Evolutionary conservation across 768 basidiomycete species (phyloP), one percentile per base, ranked within the genome.

Genomic region (Kwoniella europaea): DNA sequence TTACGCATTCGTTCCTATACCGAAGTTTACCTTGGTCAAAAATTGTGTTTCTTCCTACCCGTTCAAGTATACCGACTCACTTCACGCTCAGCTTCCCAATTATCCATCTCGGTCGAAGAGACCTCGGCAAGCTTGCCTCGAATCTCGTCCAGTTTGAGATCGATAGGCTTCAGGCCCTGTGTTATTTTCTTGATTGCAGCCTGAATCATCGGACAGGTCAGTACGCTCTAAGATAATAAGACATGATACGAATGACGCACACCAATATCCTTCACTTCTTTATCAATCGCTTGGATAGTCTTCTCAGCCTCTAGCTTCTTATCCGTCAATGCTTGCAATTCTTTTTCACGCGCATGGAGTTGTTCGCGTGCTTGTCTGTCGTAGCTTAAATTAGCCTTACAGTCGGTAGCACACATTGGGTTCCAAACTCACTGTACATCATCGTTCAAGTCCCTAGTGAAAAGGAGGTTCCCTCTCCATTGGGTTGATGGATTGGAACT

Each of bases 221-320:
- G 22, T 35, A 27, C 41, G 24, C 29, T 18, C 5, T 29, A 3
- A 10, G 27, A 24, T 27, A 12, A n/a, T 57, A 41, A 53, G n/a
- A 29, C 4, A 42, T n/a, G 12, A n/a, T 5, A 24, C 16, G 58
- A 27, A 57, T 42, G 65, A 35, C 91, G 92, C 68, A 24, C 73
- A 4, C 41, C 54, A 20, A 73, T 35, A 6, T 71, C 53, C 10
- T 66, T 67, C 50, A 72, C 22, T 29, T 68, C 62, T 16, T 20
- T 44, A 24, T 63, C 18, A 10, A 66, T 16, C 13, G 16, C 65
- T 15, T 22, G 29, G n/a, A 67, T n/a, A 44, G 69, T 65, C 27
- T 53, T 41, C 41, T 64, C 22, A 13, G 66, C 70, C 24, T 43
- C 55, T 15, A 43, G 61, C n/a, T 46, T 53, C 20, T 56, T 61